phyloP scores from a whole-genome alignment of 805 yeast species.

The Wickerhamiella qilinensis region DNA sequence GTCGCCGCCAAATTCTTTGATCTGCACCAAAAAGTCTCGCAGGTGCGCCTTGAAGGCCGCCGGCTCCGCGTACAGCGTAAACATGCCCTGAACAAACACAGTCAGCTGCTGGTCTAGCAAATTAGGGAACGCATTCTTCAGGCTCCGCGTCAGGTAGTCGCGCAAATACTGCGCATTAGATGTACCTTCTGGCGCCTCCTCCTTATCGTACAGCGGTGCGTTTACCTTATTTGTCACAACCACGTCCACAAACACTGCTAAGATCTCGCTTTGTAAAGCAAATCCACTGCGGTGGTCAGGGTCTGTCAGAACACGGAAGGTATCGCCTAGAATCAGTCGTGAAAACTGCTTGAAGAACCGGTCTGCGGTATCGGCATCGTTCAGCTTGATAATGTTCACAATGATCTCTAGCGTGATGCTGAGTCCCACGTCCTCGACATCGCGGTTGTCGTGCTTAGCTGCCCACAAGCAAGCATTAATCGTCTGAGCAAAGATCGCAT shows the following conservation, averaged over 20 bases:
- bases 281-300: slow-evolving; percentile 97
- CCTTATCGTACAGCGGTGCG: slow-evolving; percentile 65
- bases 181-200: slow-evolving; percentile 74
- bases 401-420: slow-evolving; percentile 69
- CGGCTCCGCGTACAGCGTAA: slow-evolving; percentile 53
- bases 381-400: slow-evolving; percentile 61
- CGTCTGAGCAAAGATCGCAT: slow-evolving; percentile 78
- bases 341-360: slow-evolving; percentile 81
- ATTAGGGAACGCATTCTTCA: slow-evolving; percentile 84
- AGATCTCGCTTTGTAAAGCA: slow-evolving; percentile 66
- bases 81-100: slow-evolving; percentile 62
- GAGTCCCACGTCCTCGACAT: slow-evolving; percentile 86
- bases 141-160: slow-evolving; percentile 66
- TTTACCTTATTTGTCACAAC: slow-evolving; percentile 62
- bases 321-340: slow-evolving; percentile 78
- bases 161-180: slow-evolving; percentile 63
- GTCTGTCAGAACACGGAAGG: slow-evolving; percentile 86
- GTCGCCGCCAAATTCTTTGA: slow-evolving; percentile 80
- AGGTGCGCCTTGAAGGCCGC: slow-evolving; percentile 64
- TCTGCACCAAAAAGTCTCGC: slow-evolving; percentile 92
- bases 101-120: slow-evolving; percentile 68
- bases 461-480: slow-evolving; percentile 97
- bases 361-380: slow-evolving; percentile 49
- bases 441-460: slow-evolving; percentile 91
- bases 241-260: slow-evolving; percentile 68